Evolutionary conservation across 345 rosid genomes (phyloP).

Genomic region (Dipteronia sinensis): DNA sequence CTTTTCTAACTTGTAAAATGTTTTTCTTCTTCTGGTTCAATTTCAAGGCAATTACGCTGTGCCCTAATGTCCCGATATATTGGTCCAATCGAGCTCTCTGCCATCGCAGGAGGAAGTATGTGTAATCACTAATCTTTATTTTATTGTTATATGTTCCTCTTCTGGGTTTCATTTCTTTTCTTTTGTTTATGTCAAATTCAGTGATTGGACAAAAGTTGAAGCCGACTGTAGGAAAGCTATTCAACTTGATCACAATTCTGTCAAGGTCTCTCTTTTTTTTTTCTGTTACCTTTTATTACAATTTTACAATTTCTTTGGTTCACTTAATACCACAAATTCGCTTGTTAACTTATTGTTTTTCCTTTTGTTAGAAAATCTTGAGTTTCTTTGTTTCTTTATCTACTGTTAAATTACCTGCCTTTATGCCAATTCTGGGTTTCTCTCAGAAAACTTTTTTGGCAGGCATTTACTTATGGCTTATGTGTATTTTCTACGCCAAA

Average conservation of each 20-base stretch:
- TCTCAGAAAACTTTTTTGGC: background rate
- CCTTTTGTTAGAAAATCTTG: background rate
- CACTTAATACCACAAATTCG: too few species aligned
- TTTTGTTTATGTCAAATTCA: conserved; percentile 29
- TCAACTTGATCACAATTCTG: conserved; percentile 63
- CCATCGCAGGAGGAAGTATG: conserved; percentile 87
- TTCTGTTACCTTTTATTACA: background rate
- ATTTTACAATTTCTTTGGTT: too few species aligned
- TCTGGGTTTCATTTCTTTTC: conserved; percentile 4
- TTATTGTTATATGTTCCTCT: background rate
- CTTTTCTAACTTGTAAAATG: background rate
- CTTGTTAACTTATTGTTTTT: too few species aligned
- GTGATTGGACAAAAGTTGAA: conserved; percentile 87
- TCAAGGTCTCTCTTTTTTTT: conserved; percentile 47
- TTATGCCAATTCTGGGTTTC: too few species aligned
- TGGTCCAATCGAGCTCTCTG: conserved; percentile 97
- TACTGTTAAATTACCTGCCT: too few species aligned
- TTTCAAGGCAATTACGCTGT: conserved; percentile 77
- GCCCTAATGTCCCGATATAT: conserved; percentile 81
- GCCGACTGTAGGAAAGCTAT: conserved; percentile 80
- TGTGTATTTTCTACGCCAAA: background rate
- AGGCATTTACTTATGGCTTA: background rate
- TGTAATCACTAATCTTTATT: conserved; percentile 12
- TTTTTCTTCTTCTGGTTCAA: background rate
- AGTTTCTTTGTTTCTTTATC: background rate